Percentiles rank a stretch among this genome's conserved stretches.
These are phyloP conservation scores for Dillenia suffruticosa DNA, from an alignment of 164 flowering plant species.

Conservation along the genomic window DNA sequence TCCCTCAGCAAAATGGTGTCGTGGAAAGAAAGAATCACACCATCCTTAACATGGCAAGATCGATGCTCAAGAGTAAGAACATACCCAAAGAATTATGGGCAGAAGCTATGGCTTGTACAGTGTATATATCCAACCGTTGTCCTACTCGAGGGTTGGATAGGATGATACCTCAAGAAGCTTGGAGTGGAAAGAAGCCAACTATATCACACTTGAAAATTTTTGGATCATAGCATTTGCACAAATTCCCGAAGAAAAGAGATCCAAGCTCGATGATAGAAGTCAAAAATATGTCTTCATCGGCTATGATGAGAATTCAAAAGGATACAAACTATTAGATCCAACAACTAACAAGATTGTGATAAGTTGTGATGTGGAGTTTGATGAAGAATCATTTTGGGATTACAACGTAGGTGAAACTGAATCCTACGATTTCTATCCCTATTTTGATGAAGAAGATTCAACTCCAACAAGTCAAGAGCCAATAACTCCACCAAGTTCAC, in stretches of 20 bases:
- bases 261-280: conserved; percentile 2
- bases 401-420: background rate
- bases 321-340: background rate
- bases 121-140: background rate
- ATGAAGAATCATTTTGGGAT: background rate
- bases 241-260: background rate
- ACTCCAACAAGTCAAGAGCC: too few species aligned
- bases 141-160: background rate
- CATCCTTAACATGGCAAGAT: background rate
- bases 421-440: background rate
- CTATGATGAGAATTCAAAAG: background rate
- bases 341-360: background rate
- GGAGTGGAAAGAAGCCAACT: background rate
- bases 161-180: conserved; percentile 2
- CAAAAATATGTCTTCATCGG: background rate
- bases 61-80: background rate
- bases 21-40: conserved; percentile 1
- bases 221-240: conserved; percentile 1
- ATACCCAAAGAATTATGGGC: background rate
- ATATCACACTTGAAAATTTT: background rate
- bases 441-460: background rate
- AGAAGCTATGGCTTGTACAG: background rate
- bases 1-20: conserved; percentile 2
- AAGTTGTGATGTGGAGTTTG: conserved; percentile 6
- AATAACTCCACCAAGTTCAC: too few species aligned